Percentiles rank a stretch among this genome's conserved stretches.
Evolutionary conservation across 1,284 basidiomycete species (phyloP).

Genomic region (Irpex sp.): DNA sequence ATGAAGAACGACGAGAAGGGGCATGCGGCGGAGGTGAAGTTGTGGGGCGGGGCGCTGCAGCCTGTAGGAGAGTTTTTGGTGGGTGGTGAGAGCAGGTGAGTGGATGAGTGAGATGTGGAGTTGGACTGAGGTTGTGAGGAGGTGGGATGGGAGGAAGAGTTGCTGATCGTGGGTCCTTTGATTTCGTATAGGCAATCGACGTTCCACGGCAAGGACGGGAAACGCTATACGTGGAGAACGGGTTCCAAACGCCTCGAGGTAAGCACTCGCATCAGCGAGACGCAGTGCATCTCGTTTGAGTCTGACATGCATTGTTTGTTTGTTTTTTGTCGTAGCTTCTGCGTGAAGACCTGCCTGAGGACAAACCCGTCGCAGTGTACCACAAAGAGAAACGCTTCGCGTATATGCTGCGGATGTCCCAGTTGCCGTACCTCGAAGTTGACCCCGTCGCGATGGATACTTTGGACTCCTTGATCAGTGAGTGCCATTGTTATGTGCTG

Average conservation of each 20-base stretch:
- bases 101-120: neutral
- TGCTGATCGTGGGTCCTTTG: neutral
- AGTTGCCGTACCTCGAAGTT: slow-evolving; percentile 35
- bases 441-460: slow-evolving; percentile 31
- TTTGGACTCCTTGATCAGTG: slow-evolving; percentile 36
- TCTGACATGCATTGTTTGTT: neutral
- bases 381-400: slow-evolving; percentile 34
- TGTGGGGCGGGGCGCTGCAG: slow-evolving; percentile 26
- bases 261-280: neutral
- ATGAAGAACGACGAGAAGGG: slow-evolving; percentile 30
- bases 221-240: slow-evolving; percentile 29
- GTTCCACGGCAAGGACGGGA: slow-evolving; percentile 31
- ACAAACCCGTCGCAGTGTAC: slow-evolving; percentile 33
- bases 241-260: slow-evolving; percentile 28
- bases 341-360: slow-evolving; percentile 24
- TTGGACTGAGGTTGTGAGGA: neutral
- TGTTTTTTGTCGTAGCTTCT: slow-evolving; percentile 26
- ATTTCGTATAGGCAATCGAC: slow-evolving; percentile 20
- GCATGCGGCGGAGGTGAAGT: slow-evolving; percentile 25
- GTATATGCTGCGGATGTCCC: slow-evolving; percentile 33
- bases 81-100: slow-evolving; percentile 7
- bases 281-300: neutral
- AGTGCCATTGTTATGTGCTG: slow-evolving; percentile 2
- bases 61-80: slow-evolving; percentile 27
- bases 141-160: neutral